These are phyloP conservation scores for Rostrohypoxylon terebratum DNA, from an alignment of 495 filamentous ascomycete genomes.

Conservation along the genomic window DNA sequence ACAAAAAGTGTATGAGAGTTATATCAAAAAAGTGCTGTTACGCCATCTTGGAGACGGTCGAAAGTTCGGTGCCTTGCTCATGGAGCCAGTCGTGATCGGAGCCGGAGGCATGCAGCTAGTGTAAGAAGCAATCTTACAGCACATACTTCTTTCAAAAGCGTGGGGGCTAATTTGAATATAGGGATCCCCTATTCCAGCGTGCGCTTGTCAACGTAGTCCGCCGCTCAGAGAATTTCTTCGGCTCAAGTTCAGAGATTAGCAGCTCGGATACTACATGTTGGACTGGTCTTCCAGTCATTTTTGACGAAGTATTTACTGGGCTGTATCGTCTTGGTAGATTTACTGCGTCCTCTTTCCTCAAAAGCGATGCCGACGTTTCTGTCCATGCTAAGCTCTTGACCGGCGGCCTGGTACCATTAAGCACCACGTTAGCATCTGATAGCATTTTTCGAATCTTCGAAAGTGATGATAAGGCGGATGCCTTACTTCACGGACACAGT, in stretches of 20 bases:
- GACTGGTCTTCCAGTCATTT: slow-evolving; percentile 78
- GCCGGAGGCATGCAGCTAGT: slow-evolving; percentile 83
- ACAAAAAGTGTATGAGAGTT: slow-evolving; percentile 64
- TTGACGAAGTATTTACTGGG: slow-evolving; percentile 86
- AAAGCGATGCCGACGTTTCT: slow-evolving; percentile 73
- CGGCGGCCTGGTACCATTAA: slow-evolving; percentile 80
- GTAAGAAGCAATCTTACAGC: slow-evolving; percentile 56
- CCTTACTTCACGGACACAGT: slow-evolving; percentile 81
- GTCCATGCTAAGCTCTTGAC: slow-evolving; percentile 84
- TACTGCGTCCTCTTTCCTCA: slow-evolving; percentile 72
- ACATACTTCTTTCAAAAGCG: background rate
- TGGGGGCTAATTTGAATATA: slow-evolving; percentile 48
- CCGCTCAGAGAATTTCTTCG: slow-evolving; percentile 63
- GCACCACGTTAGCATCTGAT: slow-evolving; percentile 74
- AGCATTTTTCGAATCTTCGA: slow-evolving; percentile 77
- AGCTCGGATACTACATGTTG: slow-evolving; percentile 55
- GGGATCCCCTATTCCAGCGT: slow-evolving; percentile 82
- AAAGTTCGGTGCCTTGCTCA: slow-evolving; percentile 78
- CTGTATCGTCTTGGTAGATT: slow-evolving; percentile 79
- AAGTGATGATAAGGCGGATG: slow-evolving; percentile 74
- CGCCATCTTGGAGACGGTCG: slow-evolving; percentile 63
- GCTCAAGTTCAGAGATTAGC: slow-evolving; percentile 10
- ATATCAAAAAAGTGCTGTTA: slow-evolving; percentile 66
- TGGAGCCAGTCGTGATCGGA: slow-evolving; percentile 80
- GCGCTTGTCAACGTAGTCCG: slow-evolving; percentile 73